Percentiles rank a stretch among this genome's conserved stretches.
Evolutionary conservation across 306 rosid species (phyloP).

Genomic region (Chamaecrista fasciculata): DNA sequence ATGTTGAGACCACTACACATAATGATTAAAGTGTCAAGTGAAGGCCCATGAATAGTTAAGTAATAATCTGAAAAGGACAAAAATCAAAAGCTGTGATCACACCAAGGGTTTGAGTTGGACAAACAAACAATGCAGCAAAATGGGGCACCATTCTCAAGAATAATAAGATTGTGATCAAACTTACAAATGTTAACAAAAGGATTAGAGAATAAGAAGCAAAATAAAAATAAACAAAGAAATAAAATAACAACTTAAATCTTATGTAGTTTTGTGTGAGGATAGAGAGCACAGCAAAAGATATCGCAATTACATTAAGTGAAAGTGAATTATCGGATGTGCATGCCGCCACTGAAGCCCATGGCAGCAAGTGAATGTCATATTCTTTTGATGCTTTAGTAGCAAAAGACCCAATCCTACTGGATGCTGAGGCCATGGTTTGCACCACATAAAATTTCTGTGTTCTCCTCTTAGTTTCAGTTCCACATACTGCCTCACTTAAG

Average conservation of each 20-base stretch:
- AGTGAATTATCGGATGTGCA: conserved; percentile 69
- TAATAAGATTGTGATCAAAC: not conserved
- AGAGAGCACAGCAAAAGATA: conserved; percentile 19
- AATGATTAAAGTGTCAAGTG: not conserved
- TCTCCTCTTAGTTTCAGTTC: conserved; percentile 56
- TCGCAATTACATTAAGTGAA: conserved; percentile 60
- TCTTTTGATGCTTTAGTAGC: conserved; percentile 85
- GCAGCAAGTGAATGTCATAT: conserved; percentile 93
- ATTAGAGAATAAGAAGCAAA: conserved; percentile 27
- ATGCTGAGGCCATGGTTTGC: conserved; percentile 78
- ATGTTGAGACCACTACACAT: not conserved
- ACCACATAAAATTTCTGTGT: conserved; percentile 74
- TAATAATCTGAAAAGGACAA: not conserved
- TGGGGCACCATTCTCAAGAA: conserved; percentile 11
- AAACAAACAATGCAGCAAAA: conserved; percentile 22
- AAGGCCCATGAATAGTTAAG: not conserved
- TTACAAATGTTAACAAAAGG: not conserved
- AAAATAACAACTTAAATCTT: conserved; percentile 10
- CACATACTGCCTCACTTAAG: conserved; percentile 57
- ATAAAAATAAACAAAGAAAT: not conserved
- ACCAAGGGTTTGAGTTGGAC: conserved; percentile 9
- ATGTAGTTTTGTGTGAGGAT: not conserved
- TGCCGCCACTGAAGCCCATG: conserved; percentile 96
- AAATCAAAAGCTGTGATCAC: conserved; percentile 20
- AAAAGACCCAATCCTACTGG: conserved; percentile 86